Evolutionary conservation across 2,329 filamentous ascomycete species (phyloP).

Genomic region (Trichocomaceae sp.): DNA sequence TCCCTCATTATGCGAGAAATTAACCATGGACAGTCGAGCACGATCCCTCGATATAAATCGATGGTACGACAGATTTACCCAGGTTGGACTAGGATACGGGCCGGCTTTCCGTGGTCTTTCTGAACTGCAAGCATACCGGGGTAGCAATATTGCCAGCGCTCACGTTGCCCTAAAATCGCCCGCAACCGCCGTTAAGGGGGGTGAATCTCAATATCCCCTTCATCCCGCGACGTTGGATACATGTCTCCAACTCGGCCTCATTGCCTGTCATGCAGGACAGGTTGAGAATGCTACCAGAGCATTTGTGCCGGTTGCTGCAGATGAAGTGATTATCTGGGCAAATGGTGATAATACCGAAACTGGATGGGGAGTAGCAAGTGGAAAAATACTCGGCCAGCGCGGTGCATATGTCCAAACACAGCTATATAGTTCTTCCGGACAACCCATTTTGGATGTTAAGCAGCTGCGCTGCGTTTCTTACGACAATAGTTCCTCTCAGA

Average conservation of each 20-base stretch:
- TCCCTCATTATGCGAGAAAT: no score
- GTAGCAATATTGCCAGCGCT: background rate
- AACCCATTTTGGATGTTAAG: background rate
- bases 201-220: background rate
- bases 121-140: background rate
- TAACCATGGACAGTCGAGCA: background rate
- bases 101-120: slow-evolving; percentile 5
- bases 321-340: no score
- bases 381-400: no score
- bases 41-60: background rate
- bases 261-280: background rate
- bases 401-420: no score
- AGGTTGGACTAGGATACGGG: slow-evolving; percentile 15
- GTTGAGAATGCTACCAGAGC: background rate
- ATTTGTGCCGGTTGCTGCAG: background rate
- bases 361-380: no score
- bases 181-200: background rate
- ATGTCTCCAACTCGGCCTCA: background rate
- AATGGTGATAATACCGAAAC: no score
- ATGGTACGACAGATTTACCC: slow-evolving; percentile 6
- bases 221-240: background rate
- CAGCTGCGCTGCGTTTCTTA: background rate
- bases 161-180: background rate
- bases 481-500: no score
- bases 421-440: background rate